Base-by-base conservation (phyloP, 2,329 filamentous ascomycete genomes). In the Clarireedia paspali region DNA sequence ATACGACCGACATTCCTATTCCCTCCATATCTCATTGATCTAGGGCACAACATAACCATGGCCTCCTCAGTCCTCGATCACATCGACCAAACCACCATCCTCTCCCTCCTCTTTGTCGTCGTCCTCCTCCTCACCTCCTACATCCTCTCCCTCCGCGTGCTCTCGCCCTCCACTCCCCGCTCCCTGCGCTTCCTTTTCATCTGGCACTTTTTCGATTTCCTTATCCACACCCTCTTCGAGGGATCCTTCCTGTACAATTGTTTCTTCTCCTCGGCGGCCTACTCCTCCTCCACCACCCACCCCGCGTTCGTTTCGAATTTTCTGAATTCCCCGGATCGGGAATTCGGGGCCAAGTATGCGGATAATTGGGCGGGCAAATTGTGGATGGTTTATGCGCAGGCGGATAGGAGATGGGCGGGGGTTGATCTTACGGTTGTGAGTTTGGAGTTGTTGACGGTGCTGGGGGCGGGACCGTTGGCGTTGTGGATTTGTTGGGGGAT, bases 161-260 rank as follows among this genome's bases (percentile, higher is more conserved):
- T 79, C 9, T 42, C 48, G 0, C n/a, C 49, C 6, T 27, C 40
- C 9, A 64, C 62, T 2, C 59, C 80, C 1, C 69, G 74, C 39
- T 80, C 83, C 51, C 77, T 79, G 55, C 89, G 91, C 59, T 75
- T 88, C 68, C 84, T 96, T 62, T 96, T 96, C 78, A 81, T 95
- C 73, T 96, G 92, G 92, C 91, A 96, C 75, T 80, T 89, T 39
- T 95, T 95, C 74, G 91, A 96, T 71, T 89, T 89, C 34, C 80
- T 96, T 45, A 92, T 91, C 67, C 94, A 99, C 75, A 83, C 95
- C 72, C 77, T 90, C 70, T 87, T 97, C 70, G 92, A 97, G 74
- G 91, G 90, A 53, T 87, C 84, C 66, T 97, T 90, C 72, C 83
- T 96, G 24, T 96, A 91, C 78, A 89, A 95, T 74, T 95, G 89